These are phyloP conservation scores for Lathyrus aphaca DNA, from an alignment of 306 rosid species.

Conservation along the genomic window DNA sequence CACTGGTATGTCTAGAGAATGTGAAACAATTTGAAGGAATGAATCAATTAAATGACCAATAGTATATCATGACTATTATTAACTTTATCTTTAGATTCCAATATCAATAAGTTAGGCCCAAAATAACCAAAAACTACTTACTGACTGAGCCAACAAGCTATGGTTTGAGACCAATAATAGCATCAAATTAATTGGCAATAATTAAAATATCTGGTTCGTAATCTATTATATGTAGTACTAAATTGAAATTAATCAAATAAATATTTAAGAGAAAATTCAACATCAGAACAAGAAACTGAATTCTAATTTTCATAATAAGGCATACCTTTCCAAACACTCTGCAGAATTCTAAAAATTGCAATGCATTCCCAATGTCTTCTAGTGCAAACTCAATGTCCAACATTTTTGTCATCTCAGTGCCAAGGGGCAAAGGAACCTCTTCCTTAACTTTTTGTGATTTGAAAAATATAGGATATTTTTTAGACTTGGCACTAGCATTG, in stretches of 20 bases:
- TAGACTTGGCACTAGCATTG: conserved; percentile 26
- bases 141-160: not conserved
- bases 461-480: not conserved
- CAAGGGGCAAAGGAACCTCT: conserved; percentile 57
- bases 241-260: conserved; percentile 18
- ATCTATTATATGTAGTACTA: too few relatives aligned
- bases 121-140: not conserved
- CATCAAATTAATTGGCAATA: not conserved
- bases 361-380: conserved; percentile 68
- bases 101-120: not conserved
- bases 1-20: conserved; percentile 7
- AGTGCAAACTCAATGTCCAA: conserved; percentile 54
- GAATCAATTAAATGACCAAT: conserved; percentile 16
- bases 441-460: conserved; percentile 24
- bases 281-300: not conserved
- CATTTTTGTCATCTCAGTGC: conserved; percentile 49
- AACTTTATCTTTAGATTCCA: not conserved
- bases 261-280: not conserved
- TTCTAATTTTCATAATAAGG: not conserved
- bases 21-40: not conserved
- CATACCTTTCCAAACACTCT: conserved; percentile 74
- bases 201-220: too few relatives aligned
- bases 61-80: not conserved
- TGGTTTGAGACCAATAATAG: not conserved
- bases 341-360: conserved; percentile 83